A percentile compares a stretch with the other conserved stretches of the same genome.
Conservation (phyloP, 2,329 filamentous ascomycete species). For the Scedosporium aurantiacum region DNA sequence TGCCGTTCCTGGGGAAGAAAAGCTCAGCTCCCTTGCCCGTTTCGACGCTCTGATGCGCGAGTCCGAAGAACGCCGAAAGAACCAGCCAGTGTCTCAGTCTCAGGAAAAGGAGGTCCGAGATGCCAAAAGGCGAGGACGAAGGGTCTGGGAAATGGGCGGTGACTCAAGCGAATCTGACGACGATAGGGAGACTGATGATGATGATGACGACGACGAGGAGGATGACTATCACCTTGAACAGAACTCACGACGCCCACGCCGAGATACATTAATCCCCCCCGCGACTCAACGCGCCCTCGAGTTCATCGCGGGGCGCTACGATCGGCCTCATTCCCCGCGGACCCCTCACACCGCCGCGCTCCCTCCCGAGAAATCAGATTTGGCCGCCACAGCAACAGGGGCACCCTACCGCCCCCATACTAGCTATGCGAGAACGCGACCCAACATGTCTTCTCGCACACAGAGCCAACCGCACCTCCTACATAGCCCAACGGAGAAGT, state of each 20-base stretch:
- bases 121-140: conserved; percentile 8
- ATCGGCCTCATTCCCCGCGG: conserved; percentile 16
- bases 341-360: conserved; percentile 20
- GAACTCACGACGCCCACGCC: conserved; percentile 7
- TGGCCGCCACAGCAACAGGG: conserved; percentile 10
- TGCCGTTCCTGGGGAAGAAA: conserved; percentile 45
- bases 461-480: conserved; percentile 10
- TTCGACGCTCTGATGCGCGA: conserved; percentile 58
- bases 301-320: conserved; percentile 36
- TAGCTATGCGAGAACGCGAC: conserved; percentile 24
- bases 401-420: conserved; percentile 39
- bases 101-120: conserved; percentile 17
- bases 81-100: conserved; percentile 21
- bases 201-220: conserved; percentile 23
- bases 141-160: conserved; percentile 32
- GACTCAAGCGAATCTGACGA: conserved; percentile 26
- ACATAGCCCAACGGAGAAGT: conserved; percentile 6
- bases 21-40: conserved; percentile 51
- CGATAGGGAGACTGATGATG: conserved; percentile 23
- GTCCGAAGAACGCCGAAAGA: conserved; percentile 38
- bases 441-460: conserved; percentile 9
- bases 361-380: conserved; percentile 8
- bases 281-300: conserved; percentile 38
- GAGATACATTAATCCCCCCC: conserved; percentile 28
- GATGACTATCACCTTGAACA: conserved; percentile 23